Percentiles rank a stretch among this genome's conserved stretches.
Evolutionary conservation across 192 early-diverging fungal genomes (phyloP).

Genomic region (Backusella liffmaniae): DNA sequence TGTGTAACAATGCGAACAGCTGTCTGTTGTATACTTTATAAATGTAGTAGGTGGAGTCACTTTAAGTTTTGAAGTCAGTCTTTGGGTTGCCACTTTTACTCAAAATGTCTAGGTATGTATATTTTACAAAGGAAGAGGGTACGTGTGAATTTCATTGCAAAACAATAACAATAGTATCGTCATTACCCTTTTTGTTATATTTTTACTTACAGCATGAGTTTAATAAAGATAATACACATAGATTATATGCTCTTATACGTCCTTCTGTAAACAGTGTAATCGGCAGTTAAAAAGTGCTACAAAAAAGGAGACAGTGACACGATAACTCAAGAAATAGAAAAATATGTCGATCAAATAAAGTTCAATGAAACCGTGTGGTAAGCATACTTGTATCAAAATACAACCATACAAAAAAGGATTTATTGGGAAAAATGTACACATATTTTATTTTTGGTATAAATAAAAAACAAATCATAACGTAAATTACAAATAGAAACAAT

Average conservation of each 20-base stretch:
- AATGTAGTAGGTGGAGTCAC: neutral
- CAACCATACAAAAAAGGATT: neutral
- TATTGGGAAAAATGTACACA: neutral
- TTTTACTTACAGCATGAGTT: too few species aligned
- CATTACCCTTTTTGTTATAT: too few species aligned
- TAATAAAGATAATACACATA: neutral
- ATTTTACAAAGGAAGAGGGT: neutral
- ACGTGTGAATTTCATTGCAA: too few species aligned
- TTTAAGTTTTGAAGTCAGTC: too few species aligned
- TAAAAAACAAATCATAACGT: neutral
- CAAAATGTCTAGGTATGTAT: neutral
- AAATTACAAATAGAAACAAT: constrained; percentile 3
- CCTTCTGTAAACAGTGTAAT: neutral
- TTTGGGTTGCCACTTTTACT: too few species aligned
- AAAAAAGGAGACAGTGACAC: neutral
- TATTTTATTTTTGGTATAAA: constrained; percentile 4
- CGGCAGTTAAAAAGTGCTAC: neutral
- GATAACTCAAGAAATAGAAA: neutral
- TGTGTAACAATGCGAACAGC: neutral
- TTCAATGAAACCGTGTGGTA: neutral
- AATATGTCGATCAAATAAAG: constrained; percentile 1
- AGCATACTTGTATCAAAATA: neutral
- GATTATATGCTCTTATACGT: neutral
- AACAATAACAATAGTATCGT: too few species aligned
- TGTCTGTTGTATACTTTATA: neutral